Evolutionary conservation across 2,329 filamentous ascomycete species (phyloP), one percentile per base, ranked within the genome.

Genomic region (Trichothecium roseum): DNA sequence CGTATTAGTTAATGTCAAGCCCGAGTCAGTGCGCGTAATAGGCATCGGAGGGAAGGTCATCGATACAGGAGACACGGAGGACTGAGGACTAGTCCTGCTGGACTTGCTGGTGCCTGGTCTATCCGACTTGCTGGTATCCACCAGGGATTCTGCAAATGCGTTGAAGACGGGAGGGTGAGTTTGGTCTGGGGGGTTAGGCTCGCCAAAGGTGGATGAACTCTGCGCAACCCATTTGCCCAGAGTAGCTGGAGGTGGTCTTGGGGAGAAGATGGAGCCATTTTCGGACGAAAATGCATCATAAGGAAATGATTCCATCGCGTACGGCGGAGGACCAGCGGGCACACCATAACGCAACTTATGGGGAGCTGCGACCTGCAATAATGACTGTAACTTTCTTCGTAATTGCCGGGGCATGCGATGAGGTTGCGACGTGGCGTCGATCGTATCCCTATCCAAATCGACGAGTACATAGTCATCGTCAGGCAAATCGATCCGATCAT

Each of bases 391-490:
- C 59, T 98, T 98, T 44, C 88, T 74, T 33, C 91, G 78, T 55
- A 93, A 84, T 51, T 94, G 89, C 41, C 86, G 79, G 8, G 91
- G 91, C 17, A 98, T 68, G 30, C 80, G 70, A 32, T 75, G 72
- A n/a, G 88, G 86, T 39, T 79, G 74, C 5, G 76, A 68, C 2
- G 86, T 91, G 33, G 86, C 83, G 52, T 94, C 85, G 41, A 98
- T 88, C 13, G 79, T 79, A 56, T 98, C 84, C 54, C 83, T 78
- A 57, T 98, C 91, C 35, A 98, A 67, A 57, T 98, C 91, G 26
- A 96, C 87, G 13, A 96, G 68, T 14, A 96, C 88, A 55, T 89
- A 96, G 52, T 96, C 91, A 49, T 96, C 91, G 6, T 94, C 86
- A 0, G 91, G 91, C 29, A 96, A 72, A 46, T 87, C 81, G 32